Conservation (phyloP, 2,329 filamentous ascomycete species). For the Pseudocercospora musae region DNA sequence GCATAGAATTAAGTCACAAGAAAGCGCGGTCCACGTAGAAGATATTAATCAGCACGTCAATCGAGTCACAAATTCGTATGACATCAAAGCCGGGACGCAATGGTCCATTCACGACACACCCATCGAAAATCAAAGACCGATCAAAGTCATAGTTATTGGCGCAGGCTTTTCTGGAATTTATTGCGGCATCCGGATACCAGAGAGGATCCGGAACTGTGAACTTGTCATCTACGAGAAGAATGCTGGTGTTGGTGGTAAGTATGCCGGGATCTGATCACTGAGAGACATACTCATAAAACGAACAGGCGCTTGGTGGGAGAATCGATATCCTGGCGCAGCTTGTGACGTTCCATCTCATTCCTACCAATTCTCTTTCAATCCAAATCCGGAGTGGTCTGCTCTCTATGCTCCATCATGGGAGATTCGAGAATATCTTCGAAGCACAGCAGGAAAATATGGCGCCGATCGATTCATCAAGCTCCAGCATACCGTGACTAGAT, state of each 20-base stretch:
- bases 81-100: neutral
- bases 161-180: conserved; percentile 46
- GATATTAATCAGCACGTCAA: conserved; percentile 12
- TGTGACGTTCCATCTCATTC: conserved; percentile 43
- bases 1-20: conserved; percentile 21
- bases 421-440: conserved; percentile 19
- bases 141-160: conserved; percentile 46
- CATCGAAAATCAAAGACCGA: conserved; percentile 42
- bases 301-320: conserved; percentile 37
- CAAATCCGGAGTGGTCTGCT: conserved; percentile 41
- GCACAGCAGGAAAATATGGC: conserved; percentile 19
- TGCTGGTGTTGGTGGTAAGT: conserved; percentile 35
- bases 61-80: neutral
- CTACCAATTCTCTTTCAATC: conserved; percentile 45
- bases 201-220: conserved; percentile 39
- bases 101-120: conserved; percentile 38
- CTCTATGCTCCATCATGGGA: conserved; percentile 40
- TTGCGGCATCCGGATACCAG: conserved; percentile 44
- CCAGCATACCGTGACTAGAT: conserved; percentile 14
- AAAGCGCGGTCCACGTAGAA: conserved; percentile 19
- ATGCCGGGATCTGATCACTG: conserved; percentile 25
- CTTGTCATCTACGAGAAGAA: conserved; percentile 46
- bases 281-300: neutral
- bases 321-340: conserved; percentile 43
- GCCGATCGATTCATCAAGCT: conserved; percentile 33